Evolutionary conservation across 768 basidiomycete species (phyloP), one percentile per base, ranked within the genome.

Genomic region (Macrolepiota dolichaula): DNA sequence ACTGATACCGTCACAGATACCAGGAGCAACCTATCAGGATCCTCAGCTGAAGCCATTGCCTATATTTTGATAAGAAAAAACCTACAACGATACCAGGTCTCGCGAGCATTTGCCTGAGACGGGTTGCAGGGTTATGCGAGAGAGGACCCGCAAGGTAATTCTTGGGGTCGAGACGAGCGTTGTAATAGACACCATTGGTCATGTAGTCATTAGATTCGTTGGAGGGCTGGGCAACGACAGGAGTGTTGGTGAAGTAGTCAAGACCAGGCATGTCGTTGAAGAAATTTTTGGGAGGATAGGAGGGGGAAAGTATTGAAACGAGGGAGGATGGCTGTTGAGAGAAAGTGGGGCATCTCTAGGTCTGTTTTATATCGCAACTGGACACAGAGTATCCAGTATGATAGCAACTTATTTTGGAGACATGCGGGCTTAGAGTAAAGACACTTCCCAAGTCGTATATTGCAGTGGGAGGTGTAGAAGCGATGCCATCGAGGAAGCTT

Each of bases 1-100:
- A 67, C 85, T 87, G 66, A 91, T 89, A 46, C 87, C 87, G 56
- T 88, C 87, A 62, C 87, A 88, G 52, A 88, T 86, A 62, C 87
- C 87, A 17, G 86, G 87, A 9, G 86, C 87, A 67, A 87, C 71
- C 86, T 88, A 27, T 37, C 13, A 22, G 25, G 24, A 7, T 11
- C n/a, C 12, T 54, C 53, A 29, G 51, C 25, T 24, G 47, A 24
- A 24, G 25, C 12, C 12, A 22, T 27, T 12, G 22, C 0, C 5
- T 19, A 24, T 22, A 6, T 13, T 12, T 11, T 12, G n/a, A 13
- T 15, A 38, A n/a, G n/a, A n/a, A n/a, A 36, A 17, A 5, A 76
- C 84, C 64, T 72, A 89, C 87, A 37, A 89, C 84, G 40, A 89
- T 89, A 35, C 87, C 87, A 11, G 87, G 87, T 47, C 88, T 79